Evolutionary conservation across 2,329 filamentous ascomycete genomes (phyloP).

Genomic region (Boeremia lycopersici): DNA sequence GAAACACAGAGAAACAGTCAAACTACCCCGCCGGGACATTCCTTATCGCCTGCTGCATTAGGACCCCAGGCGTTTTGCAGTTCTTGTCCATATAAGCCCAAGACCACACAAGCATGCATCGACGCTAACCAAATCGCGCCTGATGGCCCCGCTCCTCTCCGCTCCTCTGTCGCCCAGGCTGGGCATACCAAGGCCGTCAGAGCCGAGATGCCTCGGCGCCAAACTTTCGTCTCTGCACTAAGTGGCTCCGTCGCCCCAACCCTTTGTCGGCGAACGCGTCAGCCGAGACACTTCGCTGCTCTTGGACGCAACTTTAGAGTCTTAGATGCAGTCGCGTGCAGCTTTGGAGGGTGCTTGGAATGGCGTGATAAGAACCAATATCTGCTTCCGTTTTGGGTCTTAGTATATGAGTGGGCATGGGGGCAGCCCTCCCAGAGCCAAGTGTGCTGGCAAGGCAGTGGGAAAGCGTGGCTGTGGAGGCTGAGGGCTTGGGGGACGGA

Average conservation of each 20-base stretch:
- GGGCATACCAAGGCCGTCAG: constrained; percentile 23
- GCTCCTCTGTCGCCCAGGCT: constrained; percentile 28
- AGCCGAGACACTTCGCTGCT: constrained; percentile 26
- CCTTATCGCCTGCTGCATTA: constrained; percentile 2
- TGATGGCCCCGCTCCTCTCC: constrained; percentile 27
- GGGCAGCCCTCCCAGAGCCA: constrained; percentile 7
- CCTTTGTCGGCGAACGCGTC: constrained; percentile 22
- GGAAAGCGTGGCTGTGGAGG: constrained; percentile 17
- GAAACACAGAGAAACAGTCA: not conserved
- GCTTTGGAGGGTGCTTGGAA: constrained; percentile 12
- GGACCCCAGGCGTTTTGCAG: not conserved
- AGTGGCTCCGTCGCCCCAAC: constrained; percentile 3
- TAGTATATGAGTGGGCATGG: constrained; percentile 2
- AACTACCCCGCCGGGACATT: not conserved
- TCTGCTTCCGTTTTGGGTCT: constrained; percentile 1
- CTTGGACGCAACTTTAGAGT: constrained; percentile 2
- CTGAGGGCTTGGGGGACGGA: constrained; percentile 12
- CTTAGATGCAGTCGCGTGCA: constrained; percentile 9
- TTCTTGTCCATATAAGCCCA: not conserved
- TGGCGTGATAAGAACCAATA: constrained; percentile 18
- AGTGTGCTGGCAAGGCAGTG: constrained; percentile 5
- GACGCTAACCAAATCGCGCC: constrained; percentile 2
- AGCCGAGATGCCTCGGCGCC: constrained; percentile 22
- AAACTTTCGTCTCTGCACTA: constrained; percentile 8
- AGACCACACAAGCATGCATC: constrained; percentile 1